Conservation (phyloP, 345 rosid genomes). For the Microcos paniculata region DNA sequence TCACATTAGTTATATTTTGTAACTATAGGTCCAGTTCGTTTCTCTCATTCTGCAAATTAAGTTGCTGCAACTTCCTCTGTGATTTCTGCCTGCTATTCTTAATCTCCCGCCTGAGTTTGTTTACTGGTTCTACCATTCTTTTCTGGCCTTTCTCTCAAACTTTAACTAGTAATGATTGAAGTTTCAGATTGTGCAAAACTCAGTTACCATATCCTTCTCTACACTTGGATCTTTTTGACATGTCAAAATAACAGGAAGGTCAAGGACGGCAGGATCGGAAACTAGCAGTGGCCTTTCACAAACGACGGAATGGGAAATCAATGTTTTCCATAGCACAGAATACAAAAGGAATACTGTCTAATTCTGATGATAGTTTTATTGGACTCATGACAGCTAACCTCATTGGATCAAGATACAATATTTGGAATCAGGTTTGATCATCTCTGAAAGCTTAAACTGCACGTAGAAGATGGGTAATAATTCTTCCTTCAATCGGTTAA, state of each 20-base stretch:
- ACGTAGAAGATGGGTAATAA: neutral
- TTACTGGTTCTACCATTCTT: neutral
- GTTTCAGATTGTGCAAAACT: neutral
- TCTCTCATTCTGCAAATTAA: neutral
- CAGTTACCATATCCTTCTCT: neutral
- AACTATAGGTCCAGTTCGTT: no score
- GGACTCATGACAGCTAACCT: constrained; percentile 81
- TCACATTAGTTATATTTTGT: no score
- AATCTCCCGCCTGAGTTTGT: neutral
- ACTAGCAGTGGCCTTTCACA: constrained; percentile 79
- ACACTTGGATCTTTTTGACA: neutral
- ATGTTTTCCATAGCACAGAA: constrained; percentile 64
- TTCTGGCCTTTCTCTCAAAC: neutral
- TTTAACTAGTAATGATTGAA: neutral
- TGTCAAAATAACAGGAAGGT: constrained; percentile 70
- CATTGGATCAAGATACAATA: constrained; percentile 80
- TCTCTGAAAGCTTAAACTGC: neutral
- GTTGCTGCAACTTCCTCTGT: neutral
- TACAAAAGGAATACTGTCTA: constrained; percentile 56
- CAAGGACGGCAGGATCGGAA: constrained; percentile 80
- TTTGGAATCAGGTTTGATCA: constrained; percentile 70
- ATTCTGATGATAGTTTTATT: constrained; percentile 68
- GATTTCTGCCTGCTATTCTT: neutral
- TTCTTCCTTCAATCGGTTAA: constrained; percentile 12
- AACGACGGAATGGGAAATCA: constrained; percentile 66